Evolutionary conservation across 208 protist species (phyloP), one percentile per base, ranked within the genome.

Genomic region (Borovskyia barvae): DNA sequence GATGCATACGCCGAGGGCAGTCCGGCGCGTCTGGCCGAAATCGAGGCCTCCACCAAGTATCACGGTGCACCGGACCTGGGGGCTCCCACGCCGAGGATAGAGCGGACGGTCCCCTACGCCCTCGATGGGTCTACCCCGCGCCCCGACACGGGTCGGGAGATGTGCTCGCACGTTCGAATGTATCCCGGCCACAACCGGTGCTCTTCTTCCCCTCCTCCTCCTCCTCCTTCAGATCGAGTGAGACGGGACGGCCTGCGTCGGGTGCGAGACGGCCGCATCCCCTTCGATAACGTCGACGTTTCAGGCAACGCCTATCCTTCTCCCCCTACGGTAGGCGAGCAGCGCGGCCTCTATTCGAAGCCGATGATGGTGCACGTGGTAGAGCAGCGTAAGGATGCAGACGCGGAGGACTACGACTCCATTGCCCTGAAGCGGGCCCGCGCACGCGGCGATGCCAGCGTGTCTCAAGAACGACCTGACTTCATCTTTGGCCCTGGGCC

Each of bases 291-390:
- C 19, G 55, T 68, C 5, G 25, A 55, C 28, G 49, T 77, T 15
- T 81, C 82, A 2, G 35, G 62, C 1, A 55, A 77, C 33, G 72
- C 65, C 9, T 93, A 93, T 60, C 82, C 86, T 5, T 63, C 77
- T 12, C 86, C 86, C 5, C 86, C 86, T 1, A 50, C 69, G 20
- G 68, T 87, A 32, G 86, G 86, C 19, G 80, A 86, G 51, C 67
- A 60, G 9, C 35, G 57, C 41, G 42, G 49, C 32, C 29, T 75
- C 58, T 82, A 57, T 58, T 37, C 42, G 42, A 57, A 53, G 39
- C 76, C 63, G 11, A 54, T 36, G 2, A 54, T 82, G 14, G 64
- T 86, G 15, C 79, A 65, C 49, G 36, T 68, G 35, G 48, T 66
- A 47, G 52, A 56, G 20, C 57, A 49, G 30, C 68, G 48, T 51